Percentiles rank a stretch among this genome's conserved stretches.
Conservation (phyloP, 129 eudicot species). For the Flaveria bidentis region DNA sequence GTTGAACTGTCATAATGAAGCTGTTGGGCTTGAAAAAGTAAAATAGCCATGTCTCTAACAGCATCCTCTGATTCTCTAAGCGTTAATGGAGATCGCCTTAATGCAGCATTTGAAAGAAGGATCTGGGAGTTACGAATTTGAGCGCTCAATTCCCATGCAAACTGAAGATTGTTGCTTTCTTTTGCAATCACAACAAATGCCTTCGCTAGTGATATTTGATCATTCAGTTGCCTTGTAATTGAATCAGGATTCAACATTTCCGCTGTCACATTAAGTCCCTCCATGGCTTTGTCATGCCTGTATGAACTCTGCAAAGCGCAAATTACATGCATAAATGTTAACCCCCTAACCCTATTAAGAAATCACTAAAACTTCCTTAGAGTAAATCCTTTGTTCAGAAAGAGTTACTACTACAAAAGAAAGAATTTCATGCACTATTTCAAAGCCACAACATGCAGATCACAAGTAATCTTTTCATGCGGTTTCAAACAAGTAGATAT, state of each 20-base stretch:
- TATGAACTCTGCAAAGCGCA: slow-evolving; percentile 36
- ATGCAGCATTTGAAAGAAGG: slow-evolving; percentile 61
- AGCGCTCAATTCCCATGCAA: slow-evolving; percentile 65
- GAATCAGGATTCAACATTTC: slow-evolving; percentile 55
- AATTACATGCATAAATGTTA: not conserved
- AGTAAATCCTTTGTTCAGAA: not conserved
- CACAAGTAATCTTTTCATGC: not conserved
- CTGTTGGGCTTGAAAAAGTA: slow-evolving; percentile 55
- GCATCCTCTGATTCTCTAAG: slow-evolving; percentile 47
- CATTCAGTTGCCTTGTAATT: slow-evolving; percentile 59
- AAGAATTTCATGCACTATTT: not conserved
- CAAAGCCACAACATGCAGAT: not conserved
- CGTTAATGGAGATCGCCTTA: slow-evolving; percentile 45
- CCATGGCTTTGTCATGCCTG: slow-evolving; percentile 33
- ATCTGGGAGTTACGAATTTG: slow-evolving; percentile 61
- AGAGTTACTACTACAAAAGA: not conserved
- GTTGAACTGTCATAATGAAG: slow-evolving; percentile 57
- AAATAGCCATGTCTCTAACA: slow-evolving; percentile 43
- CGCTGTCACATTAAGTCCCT: slow-evolving; percentile 49
- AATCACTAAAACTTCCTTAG: not conserved
- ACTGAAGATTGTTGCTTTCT: slow-evolving; percentile 59
- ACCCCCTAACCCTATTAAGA: not conserved
- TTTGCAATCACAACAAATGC: slow-evolving; percentile 56
- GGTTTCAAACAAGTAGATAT: not conserved
- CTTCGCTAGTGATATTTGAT: slow-evolving; percentile 63